Percentiles rank a stretch among this genome's conserved stretches.
Evolutionary conservation across 805 yeast genomes (phyloP).

Genomic region (Ogataea siamensis): DNA sequence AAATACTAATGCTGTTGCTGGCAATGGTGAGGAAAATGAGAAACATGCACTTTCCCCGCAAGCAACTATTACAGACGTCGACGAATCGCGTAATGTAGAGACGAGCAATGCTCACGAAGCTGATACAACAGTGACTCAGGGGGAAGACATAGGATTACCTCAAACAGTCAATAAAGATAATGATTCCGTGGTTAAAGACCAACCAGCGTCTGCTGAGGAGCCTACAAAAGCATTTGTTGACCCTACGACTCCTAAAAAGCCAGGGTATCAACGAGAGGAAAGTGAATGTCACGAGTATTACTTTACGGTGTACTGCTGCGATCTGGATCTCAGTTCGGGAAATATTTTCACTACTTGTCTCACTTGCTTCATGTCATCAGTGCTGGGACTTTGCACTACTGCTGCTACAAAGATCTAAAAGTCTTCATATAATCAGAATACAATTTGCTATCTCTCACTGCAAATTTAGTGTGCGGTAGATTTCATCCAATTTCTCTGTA

Average conservation of each 20-base stretch:
- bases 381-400: conserved; percentile 13
- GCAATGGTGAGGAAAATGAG: background rate
- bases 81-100: conserved; percentile 2
- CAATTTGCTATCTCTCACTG: background rate
- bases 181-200: conserved; percentile 4
- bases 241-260: conserved; percentile 10
- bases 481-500: conserved; percentile 18
- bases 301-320: conserved; percentile 17
- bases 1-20: background rate
- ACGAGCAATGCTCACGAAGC: background rate
- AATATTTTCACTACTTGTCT: conserved; percentile 12
- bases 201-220: conserved; percentile 14
- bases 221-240: conserved; percentile 19
- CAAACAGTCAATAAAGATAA: background rate
- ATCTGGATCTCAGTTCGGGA: conserved; percentile 13
- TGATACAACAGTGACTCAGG: background rate
- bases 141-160: background rate
- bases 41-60: conserved; percentile 18
- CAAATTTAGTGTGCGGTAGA: conserved; percentile 4
- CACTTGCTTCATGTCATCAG: conserved; percentile 14
- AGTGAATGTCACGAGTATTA: conserved; percentile 32
- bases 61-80: conserved; percentile 23
- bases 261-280: conserved; percentile 29
- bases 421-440: background rate
- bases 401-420: conserved; percentile 7